phyloP scores from a whole-genome alignment of 2,329 filamentous ascomycete genomes.

The Xylaria sp. region DNA sequence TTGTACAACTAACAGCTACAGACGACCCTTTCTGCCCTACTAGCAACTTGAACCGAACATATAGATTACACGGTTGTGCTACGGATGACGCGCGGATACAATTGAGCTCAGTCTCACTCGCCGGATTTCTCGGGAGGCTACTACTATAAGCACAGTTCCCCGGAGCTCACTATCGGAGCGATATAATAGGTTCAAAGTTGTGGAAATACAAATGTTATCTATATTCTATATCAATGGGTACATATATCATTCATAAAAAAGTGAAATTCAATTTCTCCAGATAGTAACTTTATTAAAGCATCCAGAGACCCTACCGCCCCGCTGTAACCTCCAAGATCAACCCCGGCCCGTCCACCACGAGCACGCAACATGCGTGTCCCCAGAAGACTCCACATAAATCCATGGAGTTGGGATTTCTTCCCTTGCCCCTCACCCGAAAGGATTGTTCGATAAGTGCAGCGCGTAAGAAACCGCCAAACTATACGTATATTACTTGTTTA shows the following conservation, averaged over 20 bases:
- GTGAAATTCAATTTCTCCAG: too few species aligned
- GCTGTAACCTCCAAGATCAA: neutral
- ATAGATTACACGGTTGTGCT: neutral
- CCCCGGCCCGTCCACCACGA: neutral
- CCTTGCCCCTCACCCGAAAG: neutral
- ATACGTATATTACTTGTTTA: neutral
- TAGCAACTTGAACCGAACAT: neutral
- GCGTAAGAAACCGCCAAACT: too few species aligned
- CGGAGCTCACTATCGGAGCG: neutral
- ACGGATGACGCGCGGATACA: neutral
- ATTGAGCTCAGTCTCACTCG: neutral
- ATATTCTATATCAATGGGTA: too few species aligned
- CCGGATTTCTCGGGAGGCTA: neutral
- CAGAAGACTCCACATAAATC: constrained; percentile 3
- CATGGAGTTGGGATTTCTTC: neutral
- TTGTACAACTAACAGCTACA: neutral
- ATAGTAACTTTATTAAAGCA: neutral
- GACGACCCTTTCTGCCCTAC: neutral
- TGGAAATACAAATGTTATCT: too few species aligned
- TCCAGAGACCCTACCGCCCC: neutral
- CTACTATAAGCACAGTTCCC: neutral
- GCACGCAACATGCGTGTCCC: too few species aligned
- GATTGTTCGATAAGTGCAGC: neutral
- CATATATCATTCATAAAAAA: too few species aligned
- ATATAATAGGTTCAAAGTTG: too few species aligned